phyloP scores from a whole-genome alignment of 2,329 filamentous ascomycete genomes.

The Fusarium protoensiforme region DNA sequence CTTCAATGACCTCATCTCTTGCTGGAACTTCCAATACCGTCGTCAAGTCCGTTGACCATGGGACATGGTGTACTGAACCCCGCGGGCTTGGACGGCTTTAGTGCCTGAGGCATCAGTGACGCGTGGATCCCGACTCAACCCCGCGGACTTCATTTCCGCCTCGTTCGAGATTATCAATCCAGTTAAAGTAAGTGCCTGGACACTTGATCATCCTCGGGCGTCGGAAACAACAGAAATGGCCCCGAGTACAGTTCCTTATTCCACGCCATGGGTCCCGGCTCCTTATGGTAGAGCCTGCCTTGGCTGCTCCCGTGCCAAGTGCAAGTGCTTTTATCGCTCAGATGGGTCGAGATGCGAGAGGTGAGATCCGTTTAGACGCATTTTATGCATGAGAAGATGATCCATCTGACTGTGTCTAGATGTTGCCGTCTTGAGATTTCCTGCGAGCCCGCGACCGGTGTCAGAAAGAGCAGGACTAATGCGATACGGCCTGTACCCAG shows the following conservation, averaged over 20 bases:
- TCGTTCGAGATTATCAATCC: neutral
- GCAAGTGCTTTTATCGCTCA: constrained; percentile 54
- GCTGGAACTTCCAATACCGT: neutral
- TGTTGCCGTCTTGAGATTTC: constrained; percentile 55
- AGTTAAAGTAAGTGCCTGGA: neutral
- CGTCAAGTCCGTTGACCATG: neutral
- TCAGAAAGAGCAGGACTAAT: constrained; percentile 42
- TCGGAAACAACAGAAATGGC: neutral
- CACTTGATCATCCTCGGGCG: neutral
- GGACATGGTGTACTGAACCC: neutral
- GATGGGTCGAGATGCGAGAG: constrained; percentile 49
- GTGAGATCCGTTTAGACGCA: constrained; percentile 12
- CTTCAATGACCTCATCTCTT: neutral
- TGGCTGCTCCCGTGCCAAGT: constrained; percentile 57
- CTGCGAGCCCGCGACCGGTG: constrained; percentile 51
- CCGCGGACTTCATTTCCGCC: neutral
- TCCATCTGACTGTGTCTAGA: constrained; percentile 5
- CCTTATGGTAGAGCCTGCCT: constrained; percentile 55
- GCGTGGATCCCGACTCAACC: neutral
- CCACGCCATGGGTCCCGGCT: constrained; percentile 36
- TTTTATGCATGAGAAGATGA: neutral
- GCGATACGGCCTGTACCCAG: constrained; percentile 1
- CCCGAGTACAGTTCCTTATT: neutral
- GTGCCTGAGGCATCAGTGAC: neutral
- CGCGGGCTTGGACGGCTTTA: neutral